Evolutionary conservation across 2,329 filamentous ascomycete species (phyloP).

Genomic region (Aspergillus floridensis): DNA sequence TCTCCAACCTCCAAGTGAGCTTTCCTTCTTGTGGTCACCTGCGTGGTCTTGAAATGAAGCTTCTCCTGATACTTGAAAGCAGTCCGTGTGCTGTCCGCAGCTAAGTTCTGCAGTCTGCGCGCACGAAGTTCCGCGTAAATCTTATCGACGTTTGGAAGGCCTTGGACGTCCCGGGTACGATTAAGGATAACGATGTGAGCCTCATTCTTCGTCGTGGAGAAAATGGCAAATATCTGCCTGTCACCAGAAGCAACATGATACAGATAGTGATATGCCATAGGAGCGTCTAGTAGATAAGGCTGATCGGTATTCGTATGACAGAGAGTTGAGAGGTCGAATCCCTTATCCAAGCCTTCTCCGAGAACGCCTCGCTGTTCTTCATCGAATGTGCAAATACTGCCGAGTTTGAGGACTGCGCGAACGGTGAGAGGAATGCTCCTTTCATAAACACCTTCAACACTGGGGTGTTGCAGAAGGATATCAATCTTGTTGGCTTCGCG

Average conservation of each 20-base stretch:
- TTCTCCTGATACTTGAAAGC: constrained; percentile 85
- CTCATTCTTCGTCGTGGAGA: constrained; percentile 76
- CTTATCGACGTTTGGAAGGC: constrained; percentile 84
- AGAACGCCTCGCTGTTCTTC: constrained; percentile 85
- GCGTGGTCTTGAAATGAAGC: constrained; percentile 78
- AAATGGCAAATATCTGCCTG: constrained; percentile 87
- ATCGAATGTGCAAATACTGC: constrained; percentile 90
- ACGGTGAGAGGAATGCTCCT: constrained; percentile 84
- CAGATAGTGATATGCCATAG: constrained; percentile 81
- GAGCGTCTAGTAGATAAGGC: constrained; percentile 72
- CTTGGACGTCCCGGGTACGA: constrained; percentile 74
- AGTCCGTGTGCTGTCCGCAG: constrained; percentile 70
- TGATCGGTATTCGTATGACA: constrained; percentile 64
- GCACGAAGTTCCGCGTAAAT: constrained; percentile 77
- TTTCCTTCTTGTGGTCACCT: constrained; percentile 86
- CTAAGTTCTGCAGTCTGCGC: constrained; percentile 61
- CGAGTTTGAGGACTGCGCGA: constrained; percentile 82
- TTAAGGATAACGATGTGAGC: constrained; percentile 89
- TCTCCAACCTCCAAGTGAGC: constrained; percentile 86
- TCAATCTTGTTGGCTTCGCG: constrained; percentile 79
- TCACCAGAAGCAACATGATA: constrained; percentile 92
- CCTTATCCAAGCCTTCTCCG: constrained; percentile 86
- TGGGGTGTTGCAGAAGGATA: constrained; percentile 82
- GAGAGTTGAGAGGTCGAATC: constrained; percentile 80
- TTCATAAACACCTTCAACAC: constrained; percentile 96